Evolutionary conservation across 1,139 yeast genomes (phyloP).

Genomic region (Yamadazyma spencermartinsiae): DNA sequence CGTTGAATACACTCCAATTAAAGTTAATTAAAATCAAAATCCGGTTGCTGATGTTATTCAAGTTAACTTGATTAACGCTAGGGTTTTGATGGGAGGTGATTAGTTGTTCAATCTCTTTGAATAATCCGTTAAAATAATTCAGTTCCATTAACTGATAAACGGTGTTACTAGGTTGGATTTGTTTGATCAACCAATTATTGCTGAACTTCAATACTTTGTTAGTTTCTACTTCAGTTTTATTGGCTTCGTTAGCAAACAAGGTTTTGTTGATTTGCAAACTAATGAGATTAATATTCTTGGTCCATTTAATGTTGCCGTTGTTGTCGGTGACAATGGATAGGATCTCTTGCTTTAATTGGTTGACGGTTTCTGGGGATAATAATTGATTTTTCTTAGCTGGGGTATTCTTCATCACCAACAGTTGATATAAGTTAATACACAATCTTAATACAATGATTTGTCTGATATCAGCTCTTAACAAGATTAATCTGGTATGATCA

Average conservation of each 20-base stretch:
- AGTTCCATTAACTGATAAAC: constrained; percentile 78
- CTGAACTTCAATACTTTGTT: constrained; percentile 51
- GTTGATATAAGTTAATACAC: constrained; percentile 72
- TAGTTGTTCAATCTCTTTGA: constrained; percentile 22
- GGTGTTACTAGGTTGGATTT: constrained; percentile 80
- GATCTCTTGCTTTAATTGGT: constrained; percentile 55
- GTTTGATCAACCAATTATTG: constrained; percentile 78
- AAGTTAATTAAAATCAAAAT: constrained; percentile 61
- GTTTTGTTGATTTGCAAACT: constrained; percentile 68
- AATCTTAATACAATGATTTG: constrained; percentile 80
- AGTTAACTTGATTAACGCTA: constrained; percentile 32
- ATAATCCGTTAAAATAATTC: constrained; percentile 56
- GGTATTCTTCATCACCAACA: constrained; percentile 49
- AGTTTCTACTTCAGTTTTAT: constrained; percentile 6
- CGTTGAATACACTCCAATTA: constrained; percentile 75
- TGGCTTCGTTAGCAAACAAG: constrained; percentile 15
- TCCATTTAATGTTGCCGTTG: constrained; percentile 88
- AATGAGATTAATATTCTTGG: constrained; percentile 72
- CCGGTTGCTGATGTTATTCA: constrained; percentile 50
- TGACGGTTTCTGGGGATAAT: constrained; percentile 29
- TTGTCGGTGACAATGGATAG: constrained; percentile 82
- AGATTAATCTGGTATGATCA: constrained; percentile 78
- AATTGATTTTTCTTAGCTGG: constrained; percentile 17
- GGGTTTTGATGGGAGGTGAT: constrained; percentile 6
- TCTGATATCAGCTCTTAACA: constrained; percentile 81